These are phyloP conservation scores for Tetrahymena borealis DNA, from an alignment of 73 alveolate species.

Conservation along the genomic window DNA sequence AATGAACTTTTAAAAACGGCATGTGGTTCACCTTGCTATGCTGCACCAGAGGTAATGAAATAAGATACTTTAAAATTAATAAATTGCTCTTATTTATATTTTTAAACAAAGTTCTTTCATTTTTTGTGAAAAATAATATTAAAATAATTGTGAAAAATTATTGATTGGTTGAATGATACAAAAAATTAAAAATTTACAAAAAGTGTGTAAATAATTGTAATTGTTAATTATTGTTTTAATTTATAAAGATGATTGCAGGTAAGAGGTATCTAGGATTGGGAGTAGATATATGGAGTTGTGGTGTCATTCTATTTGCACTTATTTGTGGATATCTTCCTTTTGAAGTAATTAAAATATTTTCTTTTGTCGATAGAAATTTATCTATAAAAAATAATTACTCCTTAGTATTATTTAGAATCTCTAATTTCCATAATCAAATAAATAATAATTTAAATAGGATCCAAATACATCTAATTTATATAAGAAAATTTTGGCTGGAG, in stretches of 20 bases:
- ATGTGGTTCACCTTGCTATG: slow-evolving; percentile 92
- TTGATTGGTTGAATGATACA: too few relatives aligned
- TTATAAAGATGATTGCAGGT: slow-evolving; percentile 61
- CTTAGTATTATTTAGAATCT: too few relatives aligned
- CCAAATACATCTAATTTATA: slow-evolving; percentile 26
- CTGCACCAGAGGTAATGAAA: slow-evolving; percentile 73
- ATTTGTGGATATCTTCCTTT: slow-evolving; percentile 86
- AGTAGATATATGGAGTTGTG: slow-evolving; percentile 92
- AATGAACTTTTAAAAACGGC: slow-evolving; percentile 64
- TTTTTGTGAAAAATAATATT: too few relatives aligned
- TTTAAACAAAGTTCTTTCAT: too few relatives aligned
- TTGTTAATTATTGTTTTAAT: neutral
- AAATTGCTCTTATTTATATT: too few relatives aligned
- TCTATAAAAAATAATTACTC: slow-evolving; percentile 40
- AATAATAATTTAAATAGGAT: neutral
- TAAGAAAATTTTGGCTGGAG: slow-evolving; percentile 31
- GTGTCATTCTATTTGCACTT: slow-evolving; percentile 82
- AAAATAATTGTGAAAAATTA: too few relatives aligned
- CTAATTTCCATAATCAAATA: neutral
- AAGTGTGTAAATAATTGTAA: too few relatives aligned
- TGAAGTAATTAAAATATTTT: slow-evolving; percentile 65
- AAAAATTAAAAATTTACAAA: too few relatives aligned
- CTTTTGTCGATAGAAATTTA: slow-evolving; percentile 53
- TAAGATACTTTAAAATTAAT: too few relatives aligned
- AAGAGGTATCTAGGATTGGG: slow-evolving; percentile 72